These are phyloP conservation scores for Salix caprea DNA, from an alignment of 345 rosid species.

Conservation along the genomic window DNA sequence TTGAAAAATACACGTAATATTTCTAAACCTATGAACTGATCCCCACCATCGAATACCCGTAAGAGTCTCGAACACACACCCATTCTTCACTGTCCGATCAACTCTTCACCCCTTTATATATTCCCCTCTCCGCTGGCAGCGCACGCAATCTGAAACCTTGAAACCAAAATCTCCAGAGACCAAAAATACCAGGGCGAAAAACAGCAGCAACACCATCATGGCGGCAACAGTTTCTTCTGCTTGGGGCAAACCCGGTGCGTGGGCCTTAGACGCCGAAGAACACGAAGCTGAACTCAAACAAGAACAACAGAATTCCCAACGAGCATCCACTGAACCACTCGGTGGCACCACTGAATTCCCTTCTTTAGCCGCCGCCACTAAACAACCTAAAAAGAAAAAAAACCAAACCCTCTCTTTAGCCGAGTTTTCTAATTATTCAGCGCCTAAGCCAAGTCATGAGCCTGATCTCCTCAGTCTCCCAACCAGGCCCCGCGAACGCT, in stretches of 20 bases:
- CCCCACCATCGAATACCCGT: background rate
- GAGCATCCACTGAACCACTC: background rate
- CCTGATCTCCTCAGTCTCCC: conserved; percentile 63
- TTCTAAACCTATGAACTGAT: background rate
- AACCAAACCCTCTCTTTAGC: conserved; percentile 60
- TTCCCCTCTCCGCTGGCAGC: conserved; percentile 23
- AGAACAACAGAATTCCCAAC: conserved; percentile 26
- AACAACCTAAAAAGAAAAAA: conserved; percentile 74
- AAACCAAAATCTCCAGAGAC: conserved; percentile 6
- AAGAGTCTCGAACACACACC: background rate
- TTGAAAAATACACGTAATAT: background rate
- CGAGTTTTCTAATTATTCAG: conserved; percentile 40
- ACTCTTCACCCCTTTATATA: conserved; percentile 10
- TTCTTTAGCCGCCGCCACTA: conserved; percentile 58
- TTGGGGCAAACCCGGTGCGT: conserved; percentile 91
- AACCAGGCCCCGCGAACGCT: conserved; percentile 80
- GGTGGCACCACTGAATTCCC: conserved; percentile 49
- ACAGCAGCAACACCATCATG: conserved; percentile 30
- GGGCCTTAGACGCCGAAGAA: conserved; percentile 91
- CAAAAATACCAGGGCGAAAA: background rate
- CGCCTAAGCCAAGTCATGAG: conserved; percentile 28
- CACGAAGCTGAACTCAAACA: conserved; percentile 65
- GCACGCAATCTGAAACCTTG: conserved; percentile 26
- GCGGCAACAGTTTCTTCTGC: conserved; percentile 83
- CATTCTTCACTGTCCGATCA: conserved; percentile 42